These are phyloP conservation scores for Globisporangium uncinulatum DNA, from an alignment of 352 stramenopile genomes.

Conservation along the genomic window DNA sequence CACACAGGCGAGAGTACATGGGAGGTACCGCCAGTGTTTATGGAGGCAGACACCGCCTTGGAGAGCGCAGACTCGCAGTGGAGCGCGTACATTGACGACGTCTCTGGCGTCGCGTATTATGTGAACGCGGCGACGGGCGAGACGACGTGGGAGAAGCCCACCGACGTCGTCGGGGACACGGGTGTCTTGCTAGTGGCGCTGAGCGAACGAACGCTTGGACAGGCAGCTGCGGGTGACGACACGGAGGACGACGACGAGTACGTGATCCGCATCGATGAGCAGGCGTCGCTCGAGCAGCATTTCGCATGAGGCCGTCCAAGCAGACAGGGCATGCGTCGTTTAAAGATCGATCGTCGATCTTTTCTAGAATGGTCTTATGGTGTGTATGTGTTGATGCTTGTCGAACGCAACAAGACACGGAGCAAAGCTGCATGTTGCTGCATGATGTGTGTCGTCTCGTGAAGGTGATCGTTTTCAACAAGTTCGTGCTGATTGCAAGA, in stretches of 20 bases:
- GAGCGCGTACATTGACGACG: slow-evolving; percentile 35
- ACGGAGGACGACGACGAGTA: slow-evolving; percentile 22
- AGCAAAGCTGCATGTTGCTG: too few relatives aligned
- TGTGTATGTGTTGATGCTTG: too few relatives aligned
- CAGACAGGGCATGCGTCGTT: too few relatives aligned
- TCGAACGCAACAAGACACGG: too few relatives aligned
- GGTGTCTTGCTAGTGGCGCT: too few relatives aligned
- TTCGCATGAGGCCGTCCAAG: not conserved
- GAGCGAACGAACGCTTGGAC: not conserved
- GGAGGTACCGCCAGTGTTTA: slow-evolving; percentile 22
- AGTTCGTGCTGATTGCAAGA: too few relatives aligned
- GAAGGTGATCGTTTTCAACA: too few relatives aligned
- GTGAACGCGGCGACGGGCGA: slow-evolving; percentile 42
- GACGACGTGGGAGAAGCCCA: slow-evolving; percentile 44
- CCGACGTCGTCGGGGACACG: not conserved
- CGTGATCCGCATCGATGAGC: slow-evolving; percentile 30
- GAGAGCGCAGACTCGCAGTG: slow-evolving; percentile 2
- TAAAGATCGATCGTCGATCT: too few relatives aligned
- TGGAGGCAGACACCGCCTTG: not conserved
- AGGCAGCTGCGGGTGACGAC: not conserved
- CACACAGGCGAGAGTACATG: slow-evolving; percentile 55
- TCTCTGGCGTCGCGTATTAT: slow-evolving; percentile 39
- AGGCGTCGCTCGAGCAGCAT: slow-evolving; percentile 4
- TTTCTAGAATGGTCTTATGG: too few relatives aligned
- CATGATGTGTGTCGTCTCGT: too few relatives aligned